Percentiles rank a stretch among this genome's conserved stretches.
Conservation (phyloP, 2,329 filamentous ascomycete genomes). For the Fusarium temperatum region DNA sequence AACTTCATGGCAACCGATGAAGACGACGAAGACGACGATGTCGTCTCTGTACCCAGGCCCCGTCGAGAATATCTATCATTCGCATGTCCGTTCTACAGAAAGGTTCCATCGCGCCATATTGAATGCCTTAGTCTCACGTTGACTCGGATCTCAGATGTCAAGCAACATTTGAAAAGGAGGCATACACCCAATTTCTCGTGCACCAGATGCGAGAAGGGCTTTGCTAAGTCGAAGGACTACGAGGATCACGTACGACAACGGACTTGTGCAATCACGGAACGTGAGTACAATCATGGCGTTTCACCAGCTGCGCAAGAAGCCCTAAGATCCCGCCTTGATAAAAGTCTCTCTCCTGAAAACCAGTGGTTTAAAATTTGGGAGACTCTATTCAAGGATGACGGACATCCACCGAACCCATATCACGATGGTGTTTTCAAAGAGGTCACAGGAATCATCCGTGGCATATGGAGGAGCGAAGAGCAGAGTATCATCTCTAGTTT, state of each 20-base stretch:
- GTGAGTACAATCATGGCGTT: neutral
- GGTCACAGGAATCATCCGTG: neutral
- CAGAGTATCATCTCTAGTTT: neutral
- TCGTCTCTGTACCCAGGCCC: no score
- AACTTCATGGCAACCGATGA: no score
- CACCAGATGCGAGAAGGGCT: neutral
- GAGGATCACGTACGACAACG: neutral
- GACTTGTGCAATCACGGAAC: rapidly evolving
- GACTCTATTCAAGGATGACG: neutral
- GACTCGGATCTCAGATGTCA: neutral
- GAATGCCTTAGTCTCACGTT: neutral
- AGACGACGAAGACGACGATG: no score
- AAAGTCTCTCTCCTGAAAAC: neutral
- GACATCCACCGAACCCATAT: neutral
- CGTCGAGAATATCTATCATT: no score
- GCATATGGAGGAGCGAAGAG: neutral
- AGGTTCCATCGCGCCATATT: no score
- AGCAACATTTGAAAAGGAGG: neutral
- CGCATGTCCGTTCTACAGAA: no score
- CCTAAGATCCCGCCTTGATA: neutral
- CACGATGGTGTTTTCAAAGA: neutral
- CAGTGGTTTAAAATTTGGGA: neutral
- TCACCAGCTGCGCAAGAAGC: neutral
- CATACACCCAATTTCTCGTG: neutral
- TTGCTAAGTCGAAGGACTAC: neutral